Base-by-base conservation (phyloP, 768 basidiomycete genomes). In the Suillus spraguei region DNA sequence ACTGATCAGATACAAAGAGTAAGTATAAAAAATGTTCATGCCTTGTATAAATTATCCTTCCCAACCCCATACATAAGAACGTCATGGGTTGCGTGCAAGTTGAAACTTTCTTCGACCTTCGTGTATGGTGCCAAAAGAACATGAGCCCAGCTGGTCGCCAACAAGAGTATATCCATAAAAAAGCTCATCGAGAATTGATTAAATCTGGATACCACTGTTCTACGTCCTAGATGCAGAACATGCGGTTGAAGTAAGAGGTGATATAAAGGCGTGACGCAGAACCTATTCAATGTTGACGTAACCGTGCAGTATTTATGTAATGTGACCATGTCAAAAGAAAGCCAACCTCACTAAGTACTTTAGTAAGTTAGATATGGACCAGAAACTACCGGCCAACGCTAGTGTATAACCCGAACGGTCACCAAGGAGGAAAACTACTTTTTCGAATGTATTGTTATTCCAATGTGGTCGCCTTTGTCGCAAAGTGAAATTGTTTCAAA, bases 61-160 rank as follows among this genome's bases (percentile, higher is more conserved):
- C 71, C 54, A 20, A 87, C 72, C 2, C 95, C 95, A 70, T 94
- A 88, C 77, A 89, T 83, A 35, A 98, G 78, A 32, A 94, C 80
- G 75, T 99, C 97, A 71, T 97, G 94, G 0, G 83, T 83, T 0
- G 94, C 95, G 72, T 99, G 97, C 10, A 99, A 83, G 67, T 91
- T 95, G 82, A 98, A 98, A 70, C 91, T 92, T 77, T 99, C 97
- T 75, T 99, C 97, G 35, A 99, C 97, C 78, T 99, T 99, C 4
- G 93, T 92, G 73, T 91, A 94, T 0, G 97, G 97, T 3, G 92
- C 85, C 4, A 93, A 78, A 32, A 91, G 67, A 54, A 96, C 90
- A 66, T 97, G 90, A 1, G 71, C 68, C 83, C 87, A 91, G 60
- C 81, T 80, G 53, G 81, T 79, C 0, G 69, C 70, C 32, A 88